Evolutionary conservation across 2,329 filamentous ascomycete species (phyloP), one percentile per base, ranked within the genome.

Genomic region (Teratosphaeria gauchensis): DNA sequence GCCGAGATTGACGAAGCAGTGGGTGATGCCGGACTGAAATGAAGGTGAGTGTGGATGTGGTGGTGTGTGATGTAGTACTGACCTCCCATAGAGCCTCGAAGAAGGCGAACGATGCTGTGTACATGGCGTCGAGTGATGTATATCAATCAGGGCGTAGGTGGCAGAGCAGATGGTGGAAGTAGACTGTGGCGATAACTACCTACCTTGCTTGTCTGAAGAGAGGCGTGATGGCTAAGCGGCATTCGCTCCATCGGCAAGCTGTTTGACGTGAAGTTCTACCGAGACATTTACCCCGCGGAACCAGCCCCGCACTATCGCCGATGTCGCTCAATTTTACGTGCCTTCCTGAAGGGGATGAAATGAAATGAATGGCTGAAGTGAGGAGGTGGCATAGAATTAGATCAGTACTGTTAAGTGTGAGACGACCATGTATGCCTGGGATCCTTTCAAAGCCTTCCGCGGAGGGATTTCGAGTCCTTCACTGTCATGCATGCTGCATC

Each of bases 31-130:
- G 51, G 82, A 82, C 71, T 76, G 38, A 16, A 21, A 12, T 14
- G 11, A 54, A 2, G 32, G 53, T 14, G 11, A 31, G 11, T 12
- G 19, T 1, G 6, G 51, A 3, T 19, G 46, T 24, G 9, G 24
- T 14, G 30, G 35, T 30, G 31, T 46, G 46, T 30, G 28, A 21
- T 28, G 8, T 46, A 24, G 30, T 9, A 24, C 66, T 7, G 69
- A 82, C 82, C 73, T 90, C 86, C 85, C 85, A 90, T 54, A 92
- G 75, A 33, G 87, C 86, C 77, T 92, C 89, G 64, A 92, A 91
- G 73, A 92, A 91, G 71, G 88, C 89, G 67, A 86, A 89, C 0
- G 88, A 90, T 12, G 89, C 84, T 8, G 89, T 92, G 71, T 92
- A 88, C 59, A 74, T 68, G 42, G 16, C n/a, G 16, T 19, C 19